Conservation (phyloP, 2,329 filamentous ascomycete genomes). For the Fusarium solani-melongenae region DNA sequence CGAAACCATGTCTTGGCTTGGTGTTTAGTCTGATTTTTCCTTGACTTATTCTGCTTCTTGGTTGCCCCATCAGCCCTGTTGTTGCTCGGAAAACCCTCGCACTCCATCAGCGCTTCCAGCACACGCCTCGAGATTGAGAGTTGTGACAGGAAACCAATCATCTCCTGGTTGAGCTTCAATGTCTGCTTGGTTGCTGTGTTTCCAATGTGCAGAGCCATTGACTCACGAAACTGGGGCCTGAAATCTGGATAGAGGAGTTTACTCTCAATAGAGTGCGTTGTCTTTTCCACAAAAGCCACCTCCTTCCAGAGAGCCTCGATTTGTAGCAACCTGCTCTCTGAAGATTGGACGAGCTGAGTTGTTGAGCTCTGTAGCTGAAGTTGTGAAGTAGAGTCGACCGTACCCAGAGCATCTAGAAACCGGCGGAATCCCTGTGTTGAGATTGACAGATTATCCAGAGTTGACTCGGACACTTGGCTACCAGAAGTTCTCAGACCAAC, state of each 20-base stretch:
- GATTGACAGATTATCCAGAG: slow-evolving; percentile 43
- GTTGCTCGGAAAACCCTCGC: slow-evolving; percentile 13
- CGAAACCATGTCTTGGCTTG: neutral
- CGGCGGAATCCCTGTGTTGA: slow-evolving; percentile 30
- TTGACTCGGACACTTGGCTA: slow-evolving; percentile 9
- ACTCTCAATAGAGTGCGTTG: slow-evolving; percentile 48
- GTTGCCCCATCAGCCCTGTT: neutral
- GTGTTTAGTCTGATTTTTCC: neutral
- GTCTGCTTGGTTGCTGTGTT: slow-evolving; percentile 33
- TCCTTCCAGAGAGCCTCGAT: slow-evolving; percentile 51
- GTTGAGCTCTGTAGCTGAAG: neutral
- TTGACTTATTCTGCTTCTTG: neutral
- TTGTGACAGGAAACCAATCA: slow-evolving; percentile 16
- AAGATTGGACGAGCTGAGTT: neutral
- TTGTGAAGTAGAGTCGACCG: slow-evolving; percentile 19
- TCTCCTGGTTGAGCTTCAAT: slow-evolving; percentile 38
- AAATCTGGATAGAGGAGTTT: slow-evolving; percentile 49
- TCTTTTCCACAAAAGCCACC: slow-evolving; percentile 42
- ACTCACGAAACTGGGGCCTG: slow-evolving; percentile 40
- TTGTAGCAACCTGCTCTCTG: slow-evolving; percentile 46
- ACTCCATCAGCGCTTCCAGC: slow-evolving; percentile 15
- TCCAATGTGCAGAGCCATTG: slow-evolving; percentile 46
- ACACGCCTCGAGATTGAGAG: slow-evolving; percentile 6
- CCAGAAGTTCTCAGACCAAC: slow-evolving; percentile 44
- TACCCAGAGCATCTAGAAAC: slow-evolving; percentile 39